phyloP scores from a whole-genome alignment of 805 yeast genomes.

The Sugiyamaella valdiviana region DNA sequence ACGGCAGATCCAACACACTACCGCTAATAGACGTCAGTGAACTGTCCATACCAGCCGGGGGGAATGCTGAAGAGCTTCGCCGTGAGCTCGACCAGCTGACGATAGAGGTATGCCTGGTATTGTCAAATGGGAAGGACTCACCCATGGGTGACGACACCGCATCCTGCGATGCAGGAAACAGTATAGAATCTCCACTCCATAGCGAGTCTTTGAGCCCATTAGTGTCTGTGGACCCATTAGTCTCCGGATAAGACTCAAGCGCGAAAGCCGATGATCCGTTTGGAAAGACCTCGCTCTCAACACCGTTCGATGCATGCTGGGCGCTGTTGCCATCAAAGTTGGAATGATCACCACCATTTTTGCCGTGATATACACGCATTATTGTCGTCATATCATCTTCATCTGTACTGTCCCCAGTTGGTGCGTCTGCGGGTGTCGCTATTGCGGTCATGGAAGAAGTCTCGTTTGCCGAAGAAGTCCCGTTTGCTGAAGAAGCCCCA shows the following conservation, averaged over 20 bases:
- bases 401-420: not conserved
- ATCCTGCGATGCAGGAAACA: not conserved
- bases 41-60: not conserved
- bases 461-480: not conserved
- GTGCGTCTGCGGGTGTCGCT: not conserved
- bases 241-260: too few species aligned
- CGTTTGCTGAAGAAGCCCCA: too few species aligned
- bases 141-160: not conserved
- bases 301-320: not conserved
- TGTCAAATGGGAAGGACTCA: not conserved
- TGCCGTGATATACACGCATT: not conserved
- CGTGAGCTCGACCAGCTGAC: not conserved
- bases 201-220: not conserved
- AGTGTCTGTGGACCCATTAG: too few species aligned
- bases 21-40: not conserved
- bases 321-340: not conserved
- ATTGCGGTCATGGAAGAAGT: not conserved
- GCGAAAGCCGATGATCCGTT: too few species aligned
- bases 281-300: too few species aligned
- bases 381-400: not conserved
- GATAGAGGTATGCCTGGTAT: not conserved
- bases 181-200: not conserved
- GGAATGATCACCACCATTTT: too few species aligned
- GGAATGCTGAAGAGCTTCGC: not conserved
- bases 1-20: not conserved